Evolutionary conservation across 1,284 basidiomycete genomes (phyloP).

Genomic region (Cryptococcus sp.): DNA sequence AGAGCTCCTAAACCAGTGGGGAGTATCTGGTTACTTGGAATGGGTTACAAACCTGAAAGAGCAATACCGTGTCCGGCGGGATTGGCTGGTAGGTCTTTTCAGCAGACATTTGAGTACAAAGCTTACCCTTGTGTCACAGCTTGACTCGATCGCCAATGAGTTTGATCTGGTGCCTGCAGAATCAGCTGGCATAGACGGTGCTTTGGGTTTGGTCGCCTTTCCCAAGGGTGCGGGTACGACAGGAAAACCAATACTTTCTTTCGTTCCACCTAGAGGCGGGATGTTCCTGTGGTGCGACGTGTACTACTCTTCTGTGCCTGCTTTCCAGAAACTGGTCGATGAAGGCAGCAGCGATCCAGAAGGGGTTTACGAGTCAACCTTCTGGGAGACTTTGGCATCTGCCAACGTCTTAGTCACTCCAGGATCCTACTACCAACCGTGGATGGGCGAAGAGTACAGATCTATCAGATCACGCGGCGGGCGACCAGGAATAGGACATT

Average conservation of each 20-base stretch:
- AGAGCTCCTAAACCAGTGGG: constrained; percentile 65
- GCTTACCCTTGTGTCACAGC: constrained; percentile 2
- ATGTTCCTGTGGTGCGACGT: constrained; percentile 45
- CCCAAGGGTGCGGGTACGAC: constrained; percentile 11
- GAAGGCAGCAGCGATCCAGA: constrained; percentile 10
- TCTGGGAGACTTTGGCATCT: constrained; percentile 26
- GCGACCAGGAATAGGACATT: constrained; percentile 25
- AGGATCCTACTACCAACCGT: constrained; percentile 31
- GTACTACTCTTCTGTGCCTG: constrained; percentile 25
- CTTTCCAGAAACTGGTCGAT: constrained; percentile 10
- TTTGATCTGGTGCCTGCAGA: constrained; percentile 26
- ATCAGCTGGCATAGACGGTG: constrained; percentile 11
- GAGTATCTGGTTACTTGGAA: constrained; percentile 65
- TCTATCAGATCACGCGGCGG: constrained; percentile 10
- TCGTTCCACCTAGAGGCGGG: constrained; percentile 61
- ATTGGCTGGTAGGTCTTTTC: constrained; percentile 31
- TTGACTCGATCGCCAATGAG: constrained; percentile 13
- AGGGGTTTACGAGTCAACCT: constrained; percentile 23
- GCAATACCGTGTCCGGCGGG: constrained; percentile 42
- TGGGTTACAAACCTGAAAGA: constrained; percentile 63
- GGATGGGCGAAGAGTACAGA: constrained; percentile 19
- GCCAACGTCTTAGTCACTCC: constrained; percentile 27
- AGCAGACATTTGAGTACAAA: background rate
- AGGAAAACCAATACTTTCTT: constrained; percentile 57
- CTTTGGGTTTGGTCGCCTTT: constrained; percentile 25